A percentile compares a stretch with the other conserved stretches of the same genome.
phyloP scores from a whole-genome alignment of 2,329 filamentous ascomycete species.

The Fusarium incarnatum region DNA sequence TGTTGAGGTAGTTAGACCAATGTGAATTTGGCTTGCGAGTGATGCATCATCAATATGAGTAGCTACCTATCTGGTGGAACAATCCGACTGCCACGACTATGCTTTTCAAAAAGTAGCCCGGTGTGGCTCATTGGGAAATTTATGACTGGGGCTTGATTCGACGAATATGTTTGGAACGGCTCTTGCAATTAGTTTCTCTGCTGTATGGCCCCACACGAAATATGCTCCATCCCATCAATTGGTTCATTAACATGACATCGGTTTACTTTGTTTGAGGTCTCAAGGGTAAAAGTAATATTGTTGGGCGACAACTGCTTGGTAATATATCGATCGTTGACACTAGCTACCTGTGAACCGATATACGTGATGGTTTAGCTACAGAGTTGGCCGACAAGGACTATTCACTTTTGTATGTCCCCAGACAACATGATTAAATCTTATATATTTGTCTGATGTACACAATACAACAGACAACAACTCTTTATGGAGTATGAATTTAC shows the following conservation, averaged over 20 bases:
- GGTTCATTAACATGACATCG: accelerated
- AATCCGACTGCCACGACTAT: neutral
- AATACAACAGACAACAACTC: neutral
- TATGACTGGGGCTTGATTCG: neutral
- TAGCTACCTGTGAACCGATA: neutral
- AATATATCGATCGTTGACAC: neutral
- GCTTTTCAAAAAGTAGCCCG: neutral
- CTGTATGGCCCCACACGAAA: neutral
- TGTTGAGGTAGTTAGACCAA: neutral
- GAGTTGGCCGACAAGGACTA: neutral
- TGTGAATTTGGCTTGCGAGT: neutral
- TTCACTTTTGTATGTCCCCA: neutral
- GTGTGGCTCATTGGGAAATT: neutral
- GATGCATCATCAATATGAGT: neutral
- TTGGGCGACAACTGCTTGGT: neutral
- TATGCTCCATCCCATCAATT: neutral
- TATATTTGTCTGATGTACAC: neutral
- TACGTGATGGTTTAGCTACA: neutral
- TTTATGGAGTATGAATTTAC: conserved; percentile 8
- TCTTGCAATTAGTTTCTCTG: neutral
- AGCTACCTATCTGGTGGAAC: neutral
- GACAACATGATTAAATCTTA: neutral
- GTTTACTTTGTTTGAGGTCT: neutral
- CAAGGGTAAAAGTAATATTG: neutral
- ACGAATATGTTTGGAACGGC: neutral